Evolutionary conservation across 2,329 filamentous ascomycete species (phyloP).

Genomic region (Paraphoma chrysanthemicola): DNA sequence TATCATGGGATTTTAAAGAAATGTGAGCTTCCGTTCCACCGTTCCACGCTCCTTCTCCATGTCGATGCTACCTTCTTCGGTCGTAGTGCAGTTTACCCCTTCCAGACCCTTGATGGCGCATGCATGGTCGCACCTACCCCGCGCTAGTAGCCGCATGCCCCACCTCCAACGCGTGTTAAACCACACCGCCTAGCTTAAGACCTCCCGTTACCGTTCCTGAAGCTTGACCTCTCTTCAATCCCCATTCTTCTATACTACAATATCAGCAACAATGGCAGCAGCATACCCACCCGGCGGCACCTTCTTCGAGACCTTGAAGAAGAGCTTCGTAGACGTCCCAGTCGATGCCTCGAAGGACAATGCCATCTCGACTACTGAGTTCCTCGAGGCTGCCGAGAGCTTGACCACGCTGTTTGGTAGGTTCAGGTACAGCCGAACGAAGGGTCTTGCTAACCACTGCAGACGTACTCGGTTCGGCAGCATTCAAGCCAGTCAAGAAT

Average conservation of each 20-base stretch:
- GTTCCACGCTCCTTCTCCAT: too few relatives aligned
- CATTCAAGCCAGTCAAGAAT: slow-evolving; percentile 88
- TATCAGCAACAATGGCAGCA: slow-evolving; percentile 33
- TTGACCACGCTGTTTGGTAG: slow-evolving; percentile 86
- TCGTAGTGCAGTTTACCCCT: not conserved
- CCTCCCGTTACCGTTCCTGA: slow-evolving; percentile 12
- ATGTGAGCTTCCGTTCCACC: too few relatives aligned
- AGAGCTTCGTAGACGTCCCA: slow-evolving; percentile 83
- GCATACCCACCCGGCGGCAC: slow-evolving; percentile 68
- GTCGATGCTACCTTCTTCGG: not conserved
- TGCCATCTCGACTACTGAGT: slow-evolving; percentile 81
- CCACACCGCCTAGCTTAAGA: slow-evolving; percentile 20
- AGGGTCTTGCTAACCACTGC: slow-evolving; percentile 2
- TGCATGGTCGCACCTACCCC: slow-evolving; percentile 25
- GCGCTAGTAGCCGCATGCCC: slow-evolving; percentile 22
- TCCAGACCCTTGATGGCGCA: slow-evolving; percentile 14
- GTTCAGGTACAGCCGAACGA: slow-evolving; percentile 14
- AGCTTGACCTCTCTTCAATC: not conserved
- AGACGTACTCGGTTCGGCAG: slow-evolving; percentile 70
- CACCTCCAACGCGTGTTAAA: slow-evolving; percentile 18
- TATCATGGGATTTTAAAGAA: too few relatives aligned
- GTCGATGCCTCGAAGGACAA: slow-evolving; percentile 76
- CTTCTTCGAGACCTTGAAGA: slow-evolving; percentile 84
- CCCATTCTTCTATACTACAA: not conserved
- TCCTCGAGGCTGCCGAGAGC: slow-evolving; percentile 89